These are phyloP conservation scores for Pleodorina starrii DNA, from an alignment of 139 green algal species.

Conservation along the genomic window DNA sequence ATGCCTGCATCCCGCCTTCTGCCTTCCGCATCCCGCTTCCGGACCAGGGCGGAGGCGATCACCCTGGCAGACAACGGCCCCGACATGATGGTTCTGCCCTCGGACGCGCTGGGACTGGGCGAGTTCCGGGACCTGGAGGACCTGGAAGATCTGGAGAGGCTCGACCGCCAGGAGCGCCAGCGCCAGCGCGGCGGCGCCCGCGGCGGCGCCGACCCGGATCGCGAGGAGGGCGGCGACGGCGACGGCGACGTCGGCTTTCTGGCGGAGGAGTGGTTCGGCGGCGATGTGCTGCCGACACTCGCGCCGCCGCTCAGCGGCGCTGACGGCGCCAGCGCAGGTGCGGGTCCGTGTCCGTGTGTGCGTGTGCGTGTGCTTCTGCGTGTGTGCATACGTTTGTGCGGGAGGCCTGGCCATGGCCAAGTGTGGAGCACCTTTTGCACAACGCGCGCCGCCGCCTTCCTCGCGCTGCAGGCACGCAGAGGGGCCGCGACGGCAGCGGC, in stretches of 20 bases:
- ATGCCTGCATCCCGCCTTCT: too few species aligned
- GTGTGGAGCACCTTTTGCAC: too few species aligned
- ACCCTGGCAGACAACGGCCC: slow-evolving; percentile 55
- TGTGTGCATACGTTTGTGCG: too few species aligned
- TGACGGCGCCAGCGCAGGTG: neutral
- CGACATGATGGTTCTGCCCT: slow-evolving; percentile 37
- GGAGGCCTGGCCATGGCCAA: too few species aligned
- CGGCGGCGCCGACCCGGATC: neutral
- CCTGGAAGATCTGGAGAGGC: slow-evolving; percentile 24
- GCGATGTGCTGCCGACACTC: slow-evolving; percentile 71
- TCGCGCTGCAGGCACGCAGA: too few species aligned
- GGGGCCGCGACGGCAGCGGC: too few species aligned
- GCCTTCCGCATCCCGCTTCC: too few species aligned
- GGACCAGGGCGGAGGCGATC: slow-evolving; percentile 75
- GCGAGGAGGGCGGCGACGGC: neutral
- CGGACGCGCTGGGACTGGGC: neutral
- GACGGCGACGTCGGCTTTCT: slow-evolving; percentile 1
- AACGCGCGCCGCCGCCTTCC: too few species aligned
- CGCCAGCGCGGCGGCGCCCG: neutral
- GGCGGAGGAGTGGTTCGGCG: slow-evolving; percentile 69
- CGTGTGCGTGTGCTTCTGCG: too few species aligned
- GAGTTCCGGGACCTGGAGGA: too few species aligned
- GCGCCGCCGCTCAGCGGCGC: neutral
- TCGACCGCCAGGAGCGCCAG: neutral
- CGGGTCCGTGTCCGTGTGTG: too few species aligned